Base-by-base conservation (phyloP, 73 alveolate species). In the Paramecium sonneborni region DNA sequence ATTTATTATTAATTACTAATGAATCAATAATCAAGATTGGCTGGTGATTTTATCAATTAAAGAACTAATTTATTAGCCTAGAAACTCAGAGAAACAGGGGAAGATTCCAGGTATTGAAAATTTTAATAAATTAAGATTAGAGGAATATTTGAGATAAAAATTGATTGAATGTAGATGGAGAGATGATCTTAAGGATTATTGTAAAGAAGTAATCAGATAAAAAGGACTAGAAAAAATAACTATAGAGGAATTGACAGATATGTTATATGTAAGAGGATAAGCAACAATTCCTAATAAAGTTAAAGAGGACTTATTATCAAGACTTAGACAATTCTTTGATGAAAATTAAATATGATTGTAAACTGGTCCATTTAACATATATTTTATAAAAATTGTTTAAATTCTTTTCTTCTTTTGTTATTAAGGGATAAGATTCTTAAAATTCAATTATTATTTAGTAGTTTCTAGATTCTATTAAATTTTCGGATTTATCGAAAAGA, bases 151-250 rank as follows among this genome's bases (percentile, higher is more conserved):
- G 24, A 95, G 97, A 92, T 92, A 93, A 69, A 93, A 95, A 85
- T 90, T 95, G 14, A 94, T 94, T 10, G 97, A 95, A 79, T 85
- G 96, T 62, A 95, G 97, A 23, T 95, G 98, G 98, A 95, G 95
- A 86, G 98, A 95, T 72, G 96, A 95, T 46, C 91, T 95, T 21
- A 93, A 95, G 52, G 92, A 93, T 39, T 92, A 94, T 41, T 95
- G 97, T 87, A 56, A 93, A 82, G 98, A 95, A 84, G 79, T 92
- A 35, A 94, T 95, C 52, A 86, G 98, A 94, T 48, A 89, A 86
- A 93, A 95, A 90, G 98, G 98, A 21, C 93, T 95, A 24, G 97
- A 95, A 88, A 95, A 95, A 89, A 94, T 95, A 18, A 93, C 95
- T 30, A 86, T 95, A 4, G 98, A 95, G 76, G 96, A 93, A 57